phyloP scores from a whole-genome alignment of 2,329 filamentous ascomycete genomes.

The Apiospora arundinis region DNA sequence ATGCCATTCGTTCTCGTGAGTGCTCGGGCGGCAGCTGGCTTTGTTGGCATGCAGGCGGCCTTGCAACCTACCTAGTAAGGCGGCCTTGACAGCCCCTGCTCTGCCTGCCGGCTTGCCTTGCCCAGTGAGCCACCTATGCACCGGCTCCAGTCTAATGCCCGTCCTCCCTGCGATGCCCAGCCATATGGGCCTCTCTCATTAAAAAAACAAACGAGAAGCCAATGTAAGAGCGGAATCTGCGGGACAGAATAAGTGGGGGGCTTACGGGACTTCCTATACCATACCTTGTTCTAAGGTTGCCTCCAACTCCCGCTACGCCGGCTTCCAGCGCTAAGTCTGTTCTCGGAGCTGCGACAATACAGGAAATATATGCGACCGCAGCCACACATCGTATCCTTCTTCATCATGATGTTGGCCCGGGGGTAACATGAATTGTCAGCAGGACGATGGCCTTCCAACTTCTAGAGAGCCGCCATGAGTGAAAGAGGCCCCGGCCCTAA shows the following conservation, averaged over 20 bases:
- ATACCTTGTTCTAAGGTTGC: background rate
- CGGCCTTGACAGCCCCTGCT: background rate
- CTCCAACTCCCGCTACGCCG: slow-evolving; percentile 14
- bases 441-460: background rate
- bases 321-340: background rate
- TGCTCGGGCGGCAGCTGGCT: background rate
- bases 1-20: too few relatives aligned
- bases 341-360: slow-evolving; percentile 1
- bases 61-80: background rate
- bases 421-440: background rate
- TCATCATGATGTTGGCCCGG: background rate
- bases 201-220: background rate
- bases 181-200: background rate
- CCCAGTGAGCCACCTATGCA: background rate
- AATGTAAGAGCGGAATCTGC: background rate
- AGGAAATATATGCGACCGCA: background rate
- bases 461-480: background rate
- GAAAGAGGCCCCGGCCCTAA: background rate
- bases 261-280: background rate
- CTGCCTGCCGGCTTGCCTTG: background rate
- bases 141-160: background rate
- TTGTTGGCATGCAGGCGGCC: background rate
- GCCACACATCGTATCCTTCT: background rate
- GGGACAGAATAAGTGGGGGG: slow-evolving; percentile 1
- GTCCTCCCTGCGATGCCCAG: background rate